Evolutionary conservation across 2,329 filamentous ascomycete genomes (phyloP), one percentile per base, ranked within the genome.

Genomic region (Mariannaea sp.): DNA sequence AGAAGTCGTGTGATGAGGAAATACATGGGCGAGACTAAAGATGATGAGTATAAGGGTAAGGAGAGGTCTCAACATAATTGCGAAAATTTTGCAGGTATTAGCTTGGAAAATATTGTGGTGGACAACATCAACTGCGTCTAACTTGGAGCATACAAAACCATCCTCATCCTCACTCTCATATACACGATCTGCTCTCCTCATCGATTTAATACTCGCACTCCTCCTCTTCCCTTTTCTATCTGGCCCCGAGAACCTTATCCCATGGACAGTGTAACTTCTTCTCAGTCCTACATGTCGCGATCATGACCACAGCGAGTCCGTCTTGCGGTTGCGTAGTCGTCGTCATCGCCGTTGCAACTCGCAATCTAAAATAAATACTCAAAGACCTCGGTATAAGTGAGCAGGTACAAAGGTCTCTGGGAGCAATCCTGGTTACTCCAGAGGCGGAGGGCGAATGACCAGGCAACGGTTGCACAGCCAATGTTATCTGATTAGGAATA

Each of bases 231-330:
- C 3, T 5, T 10, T 12, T 7, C 4, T 7, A 44, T 12, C 19
- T 14, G 32, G 32, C 19, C 32, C 41, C 32, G 36, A 27, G 38
- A 38, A 48, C 7, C 29, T 12, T 7, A 29, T 7, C 22, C 24
- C 38, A n/a, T n/a, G n/a, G n/a, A n/a, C n/a, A n/a, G n/a, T n/a
- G n/a, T n/a, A n/a, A n/a, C n/a, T n/a, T n/a, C n/a, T n/a, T n/a
- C n/a, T 24, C 29, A 43, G 47, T 49, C 47, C 47, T 17, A 49
- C 47, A 29, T 30, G 42, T 49, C 47, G 47, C 47, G 20, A n/a
- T n/a, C 39, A 49, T 49, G 42, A 30, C 47, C 39, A 43, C 22
- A 29, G 38, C 47, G 10, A 49, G 47, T 17, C 20, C 33, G 24
- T 12, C 17, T 38, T 51, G 48, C 48, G 48, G 48, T n/a, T n/a